These are phyloP conservation scores for Boletus smithii DNA, from an alignment of 1,284 basidiomycete genomes.

Conservation along the genomic window DNA sequence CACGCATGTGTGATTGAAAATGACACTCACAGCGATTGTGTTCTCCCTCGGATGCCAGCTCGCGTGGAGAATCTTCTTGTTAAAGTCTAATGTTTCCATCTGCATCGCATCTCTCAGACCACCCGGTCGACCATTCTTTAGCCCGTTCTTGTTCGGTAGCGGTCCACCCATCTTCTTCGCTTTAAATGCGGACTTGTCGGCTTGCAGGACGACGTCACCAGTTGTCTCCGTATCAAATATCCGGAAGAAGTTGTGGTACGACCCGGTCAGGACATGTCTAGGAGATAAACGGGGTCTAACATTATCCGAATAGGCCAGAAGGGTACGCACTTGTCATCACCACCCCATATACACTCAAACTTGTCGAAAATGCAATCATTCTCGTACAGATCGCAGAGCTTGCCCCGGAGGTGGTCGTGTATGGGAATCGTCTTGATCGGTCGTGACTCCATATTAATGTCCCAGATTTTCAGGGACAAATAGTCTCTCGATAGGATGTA, in stretches of 20 bases:
- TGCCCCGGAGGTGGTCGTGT: slow-evolving; percentile 95
- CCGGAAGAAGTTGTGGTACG: slow-evolving; percentile 99
- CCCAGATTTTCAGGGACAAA: slow-evolving; percentile 98
- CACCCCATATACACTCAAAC: slow-evolving; percentile 96
- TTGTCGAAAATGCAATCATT: slow-evolving; percentile 99
- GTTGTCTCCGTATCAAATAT: slow-evolving; percentile 94
- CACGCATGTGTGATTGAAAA: not conserved
- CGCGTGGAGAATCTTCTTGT: slow-evolving; percentile 98
- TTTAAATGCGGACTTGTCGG: slow-evolving; percentile 99
- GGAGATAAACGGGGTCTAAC: slow-evolving; percentile 7
- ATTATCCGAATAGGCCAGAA: slow-evolving; percentile 4
- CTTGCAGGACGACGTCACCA: slow-evolving; percentile 92
- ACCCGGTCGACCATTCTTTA: slow-evolving; percentile 70
- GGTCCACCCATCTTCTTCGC: slow-evolving; percentile 95
- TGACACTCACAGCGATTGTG: slow-evolving; percentile 83
- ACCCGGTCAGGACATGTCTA: slow-evolving; percentile 93
- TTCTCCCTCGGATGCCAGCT: slow-evolving; percentile 98
- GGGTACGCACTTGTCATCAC: slow-evolving; percentile 84
- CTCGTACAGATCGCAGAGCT: slow-evolving; percentile 98
- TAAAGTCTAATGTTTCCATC: slow-evolving; percentile 91
- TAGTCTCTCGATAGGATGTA: slow-evolving; percentile 98
- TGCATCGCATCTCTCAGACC: slow-evolving; percentile 84
- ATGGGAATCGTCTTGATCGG: slow-evolving; percentile 98
- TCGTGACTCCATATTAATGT: slow-evolving; percentile 97
- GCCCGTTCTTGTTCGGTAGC: slow-evolving; percentile 61